These are phyloP conservation scores for Kwoniella heveanensis DNA, from an alignment of 768 basidiomycete species.

Conservation along the genomic window DNA sequence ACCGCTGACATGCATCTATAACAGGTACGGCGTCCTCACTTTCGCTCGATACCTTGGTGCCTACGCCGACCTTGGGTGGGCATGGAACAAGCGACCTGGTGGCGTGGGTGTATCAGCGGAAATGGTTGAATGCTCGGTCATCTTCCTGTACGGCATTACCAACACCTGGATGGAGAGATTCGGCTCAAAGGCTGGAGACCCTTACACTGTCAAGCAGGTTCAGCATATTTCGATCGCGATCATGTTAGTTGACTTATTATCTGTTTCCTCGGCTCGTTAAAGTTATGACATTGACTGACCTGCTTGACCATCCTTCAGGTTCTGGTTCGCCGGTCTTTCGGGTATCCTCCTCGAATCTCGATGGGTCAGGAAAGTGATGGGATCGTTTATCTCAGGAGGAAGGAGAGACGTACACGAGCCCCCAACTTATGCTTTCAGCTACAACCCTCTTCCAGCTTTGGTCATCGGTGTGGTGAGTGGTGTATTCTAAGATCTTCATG, in stretches of 20 bases:
- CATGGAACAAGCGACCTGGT: slow-evolving; percentile 70
- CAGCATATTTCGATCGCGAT: slow-evolving; percentile 90
- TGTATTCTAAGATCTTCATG: neutral
- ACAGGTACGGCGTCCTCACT: slow-evolving; percentile 75
- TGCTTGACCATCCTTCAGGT: too few species aligned
- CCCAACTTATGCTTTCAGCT: slow-evolving; percentile 71
- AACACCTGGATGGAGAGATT: slow-evolving; percentile 99
- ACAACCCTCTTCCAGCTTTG: slow-evolving; percentile 90
- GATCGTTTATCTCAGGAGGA: slow-evolving; percentile 60
- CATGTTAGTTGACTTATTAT: slow-evolving; percentile 53
- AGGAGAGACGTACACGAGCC: slow-evolving; percentile 62
- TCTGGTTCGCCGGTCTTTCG: slow-evolving; percentile 86
- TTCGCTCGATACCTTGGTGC: slow-evolving; percentile 95
- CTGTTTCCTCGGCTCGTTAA: too few species aligned
- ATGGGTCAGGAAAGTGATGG: slow-evolving; percentile 71
- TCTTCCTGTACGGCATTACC: slow-evolving; percentile 83
- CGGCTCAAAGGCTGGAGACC: slow-evolving; percentile 75
- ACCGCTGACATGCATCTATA: too few species aligned
- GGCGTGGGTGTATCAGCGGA: slow-evolving; percentile 51
- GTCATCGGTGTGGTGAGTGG: slow-evolving; percentile 73
- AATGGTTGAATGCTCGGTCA: slow-evolving; percentile 58
- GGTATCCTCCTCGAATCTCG: slow-evolving; percentile 88
- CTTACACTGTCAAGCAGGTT: slow-evolving; percentile 85
- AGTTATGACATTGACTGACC: too few species aligned
- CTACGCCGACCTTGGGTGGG: slow-evolving; percentile 85